Conservation (phyloP, 306 rosid species). For the Malus fusca region DNA sequence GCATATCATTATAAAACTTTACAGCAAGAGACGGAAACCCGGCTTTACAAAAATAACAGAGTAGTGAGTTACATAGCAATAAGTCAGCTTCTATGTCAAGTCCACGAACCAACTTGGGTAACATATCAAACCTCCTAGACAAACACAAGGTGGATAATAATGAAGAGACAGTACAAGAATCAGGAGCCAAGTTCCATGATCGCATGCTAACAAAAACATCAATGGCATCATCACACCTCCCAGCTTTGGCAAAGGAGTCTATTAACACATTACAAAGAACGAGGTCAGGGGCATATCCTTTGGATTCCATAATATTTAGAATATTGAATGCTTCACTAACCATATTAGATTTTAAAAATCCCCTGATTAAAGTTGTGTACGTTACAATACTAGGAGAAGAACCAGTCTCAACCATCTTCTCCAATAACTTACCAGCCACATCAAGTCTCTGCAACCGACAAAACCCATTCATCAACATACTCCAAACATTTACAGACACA, state of each 20-base stretch:
- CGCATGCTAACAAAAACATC: conserved; percentile 22
- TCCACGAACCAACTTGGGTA: conserved; percentile 31
- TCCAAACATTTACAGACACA: conserved; percentile 34
- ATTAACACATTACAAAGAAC: conserved; percentile 54
- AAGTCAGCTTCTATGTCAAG: conserved; percentile 36
- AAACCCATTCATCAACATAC: conserved; percentile 38
- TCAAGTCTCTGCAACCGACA: conserved; percentile 29
- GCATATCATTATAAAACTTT: conserved; percentile 33
- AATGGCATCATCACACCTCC: conserved; percentile 44
- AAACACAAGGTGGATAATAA: conserved; percentile 29
- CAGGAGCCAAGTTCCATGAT: conserved; percentile 33
- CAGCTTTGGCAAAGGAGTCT: conserved; percentile 45
- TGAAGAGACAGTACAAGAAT: conserved; percentile 39
- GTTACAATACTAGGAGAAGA: conserved; percentile 45
- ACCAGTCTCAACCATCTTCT: conserved; percentile 36
- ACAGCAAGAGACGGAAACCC: conserved; percentile 37
- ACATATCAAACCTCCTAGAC: conserved; percentile 35
- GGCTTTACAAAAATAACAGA: conserved; percentile 38
- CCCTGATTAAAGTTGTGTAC: conserved; percentile 53
- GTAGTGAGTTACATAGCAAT: conserved; percentile 49
- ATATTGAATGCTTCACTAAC: conserved; percentile 32
- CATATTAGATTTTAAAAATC: conserved; percentile 38
- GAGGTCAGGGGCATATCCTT: conserved; percentile 36
- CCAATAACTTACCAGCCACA: conserved; percentile 31
- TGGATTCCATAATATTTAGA: conserved; percentile 29